phyloP scores from a whole-genome alignment of 768 basidiomycete species.

The Hericium erinaceus region DNA sequence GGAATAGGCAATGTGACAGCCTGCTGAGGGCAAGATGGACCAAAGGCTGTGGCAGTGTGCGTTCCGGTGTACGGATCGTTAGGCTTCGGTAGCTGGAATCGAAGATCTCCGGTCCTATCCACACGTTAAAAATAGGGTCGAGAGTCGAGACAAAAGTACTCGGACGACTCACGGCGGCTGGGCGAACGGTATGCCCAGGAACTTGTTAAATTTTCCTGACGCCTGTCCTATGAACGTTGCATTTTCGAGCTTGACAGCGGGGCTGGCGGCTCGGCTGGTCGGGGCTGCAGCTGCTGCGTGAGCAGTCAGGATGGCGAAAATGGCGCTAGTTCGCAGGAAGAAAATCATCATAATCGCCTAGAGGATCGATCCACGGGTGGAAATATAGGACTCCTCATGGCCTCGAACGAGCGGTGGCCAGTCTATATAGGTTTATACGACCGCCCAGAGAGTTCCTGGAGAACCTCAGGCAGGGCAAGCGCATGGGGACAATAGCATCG shows the following conservation, averaged over 20 bases:
- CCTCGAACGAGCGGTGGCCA: no score
- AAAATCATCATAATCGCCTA: no score
- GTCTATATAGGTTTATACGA: no score
- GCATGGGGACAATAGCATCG: no score
- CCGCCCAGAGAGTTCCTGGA: no score
- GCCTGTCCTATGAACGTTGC: constrained; percentile 9
- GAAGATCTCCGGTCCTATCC: constrained; percentile 3
- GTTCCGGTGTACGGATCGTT: constrained; percentile 7
- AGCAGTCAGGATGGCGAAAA: no score
- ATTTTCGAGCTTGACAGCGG: constrained; percentile 6
- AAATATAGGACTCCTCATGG: no score
- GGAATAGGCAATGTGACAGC: background rate
- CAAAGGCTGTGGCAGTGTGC: constrained; percentile 11
- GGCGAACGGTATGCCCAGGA: constrained; percentile 14
- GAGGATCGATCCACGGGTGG: no score
- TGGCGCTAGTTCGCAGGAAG: no score
- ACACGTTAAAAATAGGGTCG: background rate
- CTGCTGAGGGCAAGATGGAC: constrained; percentile 18
- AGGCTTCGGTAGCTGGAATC: constrained; percentile 10
- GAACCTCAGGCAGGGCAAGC: no score
- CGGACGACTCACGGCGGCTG: constrained; percentile 8
- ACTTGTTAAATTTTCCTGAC: constrained; percentile 3
- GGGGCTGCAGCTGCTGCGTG: background rate
- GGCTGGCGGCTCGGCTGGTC: background rate
- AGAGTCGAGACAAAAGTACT: background rate